Conservation (phyloP, 2,329 filamentous ascomycete species). For the Penicillium sp. region DNA sequence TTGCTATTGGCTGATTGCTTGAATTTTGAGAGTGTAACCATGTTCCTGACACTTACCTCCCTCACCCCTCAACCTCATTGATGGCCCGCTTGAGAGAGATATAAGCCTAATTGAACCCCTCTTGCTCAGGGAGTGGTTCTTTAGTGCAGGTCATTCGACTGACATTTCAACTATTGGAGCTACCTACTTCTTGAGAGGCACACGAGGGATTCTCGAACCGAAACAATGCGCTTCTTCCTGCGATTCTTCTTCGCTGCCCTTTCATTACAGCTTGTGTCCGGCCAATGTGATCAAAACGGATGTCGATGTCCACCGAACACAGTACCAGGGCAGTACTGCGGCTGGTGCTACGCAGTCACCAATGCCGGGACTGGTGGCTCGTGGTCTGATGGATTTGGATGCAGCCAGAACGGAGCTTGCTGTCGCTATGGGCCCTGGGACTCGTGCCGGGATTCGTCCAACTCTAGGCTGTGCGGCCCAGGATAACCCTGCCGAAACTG, state of each 20-base stretch:
- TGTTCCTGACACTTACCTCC: too few relatives aligned
- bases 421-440: background rate
- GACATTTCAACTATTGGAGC: too few relatives aligned
- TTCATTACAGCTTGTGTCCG: background rate
- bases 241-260: background rate
- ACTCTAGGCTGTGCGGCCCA: background rate
- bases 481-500: too few relatives aligned
- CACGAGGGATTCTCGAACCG: background rate
- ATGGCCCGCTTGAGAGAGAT: too few relatives aligned
- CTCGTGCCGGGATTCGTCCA: background rate
- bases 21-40: too few relatives aligned
- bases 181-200: background rate
- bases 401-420: background rate
- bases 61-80: too few relatives aligned
- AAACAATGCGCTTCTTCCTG: background rate
- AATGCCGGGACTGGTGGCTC: background rate
- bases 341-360: background rate
- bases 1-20: background rate
- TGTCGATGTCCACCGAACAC: background rate
- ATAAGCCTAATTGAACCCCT: too few relatives aligned
- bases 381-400: background rate
- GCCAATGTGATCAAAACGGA: background rate
- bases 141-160: too few relatives aligned
- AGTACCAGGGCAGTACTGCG: background rate
- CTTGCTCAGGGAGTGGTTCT: too few relatives aligned